These are phyloP conservation scores for Mycena sanguinolenta DNA, from an alignment of 768 basidiomycete species.

Conservation along the genomic window DNA sequence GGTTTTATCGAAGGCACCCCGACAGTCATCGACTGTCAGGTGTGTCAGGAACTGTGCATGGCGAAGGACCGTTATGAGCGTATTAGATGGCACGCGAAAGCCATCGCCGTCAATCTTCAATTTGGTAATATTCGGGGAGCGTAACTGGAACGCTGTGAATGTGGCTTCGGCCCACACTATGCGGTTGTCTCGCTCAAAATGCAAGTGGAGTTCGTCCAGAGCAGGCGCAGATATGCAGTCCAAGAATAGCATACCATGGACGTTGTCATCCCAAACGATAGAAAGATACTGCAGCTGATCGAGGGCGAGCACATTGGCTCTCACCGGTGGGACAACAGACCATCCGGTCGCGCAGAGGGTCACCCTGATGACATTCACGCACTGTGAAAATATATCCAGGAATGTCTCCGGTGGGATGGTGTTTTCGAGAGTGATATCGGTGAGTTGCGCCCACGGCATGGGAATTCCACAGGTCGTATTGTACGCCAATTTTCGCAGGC, in stretches of 20 bases:
- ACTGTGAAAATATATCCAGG: neutral
- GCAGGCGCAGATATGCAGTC: neutral
- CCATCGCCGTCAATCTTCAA: neutral
- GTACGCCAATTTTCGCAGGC: neutral
- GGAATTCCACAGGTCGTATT: neutral
- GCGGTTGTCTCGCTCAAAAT: neutral
- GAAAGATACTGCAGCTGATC: neutral
- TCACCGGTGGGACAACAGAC: neutral
- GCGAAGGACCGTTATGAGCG: neutral
- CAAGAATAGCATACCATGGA: neutral
- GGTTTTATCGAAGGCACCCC: neutral
- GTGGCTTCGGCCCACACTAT: neutral
- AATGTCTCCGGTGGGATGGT: neutral
- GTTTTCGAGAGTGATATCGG: neutral
- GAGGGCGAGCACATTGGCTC: neutral
- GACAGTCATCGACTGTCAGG: neutral
- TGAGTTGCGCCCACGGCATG: neutral
- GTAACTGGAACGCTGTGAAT: neutral
- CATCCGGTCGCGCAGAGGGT: neutral
- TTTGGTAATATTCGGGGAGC: too few relatives aligned
- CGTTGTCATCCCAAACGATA: neutral
- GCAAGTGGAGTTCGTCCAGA: neutral
- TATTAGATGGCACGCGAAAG: neutral
- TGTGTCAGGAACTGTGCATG: neutral
- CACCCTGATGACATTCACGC: neutral